These are phyloP conservation scores for Leucosporidium scottii DNA, from an alignment of 768 basidiomycete genomes.

Conservation along the genomic window DNA sequence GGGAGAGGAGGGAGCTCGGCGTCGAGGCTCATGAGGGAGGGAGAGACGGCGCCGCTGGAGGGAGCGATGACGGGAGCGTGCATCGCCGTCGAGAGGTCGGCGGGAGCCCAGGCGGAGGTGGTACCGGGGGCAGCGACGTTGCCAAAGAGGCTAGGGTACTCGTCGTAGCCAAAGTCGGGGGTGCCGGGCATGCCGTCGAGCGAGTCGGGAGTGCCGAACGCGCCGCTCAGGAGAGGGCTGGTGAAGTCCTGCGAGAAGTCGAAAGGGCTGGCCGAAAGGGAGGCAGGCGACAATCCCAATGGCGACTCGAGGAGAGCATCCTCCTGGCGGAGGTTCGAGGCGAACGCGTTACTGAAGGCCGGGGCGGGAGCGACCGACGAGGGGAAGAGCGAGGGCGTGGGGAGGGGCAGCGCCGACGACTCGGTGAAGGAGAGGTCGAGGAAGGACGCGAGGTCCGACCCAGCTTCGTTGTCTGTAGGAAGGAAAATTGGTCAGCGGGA, in stretches of 20 bases:
- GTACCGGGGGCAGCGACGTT: conserved; percentile 3
- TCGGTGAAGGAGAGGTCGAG: not conserved
- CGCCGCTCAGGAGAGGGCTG: conserved; percentile 6
- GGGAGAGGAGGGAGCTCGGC: conserved; percentile 4
- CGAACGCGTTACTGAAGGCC: conserved; percentile 8
- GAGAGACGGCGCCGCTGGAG: not conserved
- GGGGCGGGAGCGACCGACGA: not conserved
- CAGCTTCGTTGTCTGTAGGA: not conserved
- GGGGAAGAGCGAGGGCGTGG: not conserved
- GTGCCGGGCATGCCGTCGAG: conserved; percentile 10
- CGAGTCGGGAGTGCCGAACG: not conserved
- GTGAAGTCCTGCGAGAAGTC: conserved; percentile 13
- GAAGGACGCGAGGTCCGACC: not conserved
- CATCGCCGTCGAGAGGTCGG: not conserved
- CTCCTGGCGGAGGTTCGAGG: conserved; percentile 18
- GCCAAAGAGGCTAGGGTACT: conserved; percentile 26
- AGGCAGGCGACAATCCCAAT: conserved; percentile 27
- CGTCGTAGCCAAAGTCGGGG: conserved; percentile 1
- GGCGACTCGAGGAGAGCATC: conserved; percentile 33
- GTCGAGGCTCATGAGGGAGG: not conserved
- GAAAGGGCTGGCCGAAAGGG: conserved; percentile 24
- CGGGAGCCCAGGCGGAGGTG: not conserved
- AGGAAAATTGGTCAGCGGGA: not conserved
- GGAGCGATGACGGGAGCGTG: not conserved
- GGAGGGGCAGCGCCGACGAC: not conserved